phyloP scores from a whole-genome alignment of 2,329 filamentous ascomycete species.

The Pseudogymnoascus sp. region DNA sequence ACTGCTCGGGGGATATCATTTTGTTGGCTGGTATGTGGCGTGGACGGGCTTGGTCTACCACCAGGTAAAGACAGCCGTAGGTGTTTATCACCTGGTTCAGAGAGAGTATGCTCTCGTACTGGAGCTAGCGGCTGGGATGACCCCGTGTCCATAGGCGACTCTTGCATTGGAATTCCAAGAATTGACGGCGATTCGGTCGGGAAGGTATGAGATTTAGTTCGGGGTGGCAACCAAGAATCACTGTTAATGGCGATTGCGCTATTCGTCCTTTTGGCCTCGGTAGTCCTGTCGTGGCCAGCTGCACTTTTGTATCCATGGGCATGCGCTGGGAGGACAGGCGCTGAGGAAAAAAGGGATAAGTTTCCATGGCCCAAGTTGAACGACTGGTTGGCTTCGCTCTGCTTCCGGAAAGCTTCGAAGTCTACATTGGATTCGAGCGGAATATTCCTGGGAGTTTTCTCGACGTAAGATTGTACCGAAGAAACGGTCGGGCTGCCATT shows the following conservation, averaged over 20 bases:
- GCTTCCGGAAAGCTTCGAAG: conserved; percentile 71
- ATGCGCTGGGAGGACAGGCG: conserved; percentile 15
- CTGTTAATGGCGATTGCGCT: neutral
- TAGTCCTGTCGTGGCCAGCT: neutral
- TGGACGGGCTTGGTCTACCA: conserved; percentile 37
- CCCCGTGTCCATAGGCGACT: conserved; percentile 40
- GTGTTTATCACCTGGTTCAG: conserved; percentile 41
- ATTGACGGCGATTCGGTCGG: conserved; percentile 24
- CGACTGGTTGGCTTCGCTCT: conserved; percentile 57
- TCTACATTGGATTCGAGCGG: conserved; percentile 70
- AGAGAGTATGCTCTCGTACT: conserved; percentile 20
- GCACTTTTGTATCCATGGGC: conserved; percentile 10
- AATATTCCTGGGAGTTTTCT: conserved; percentile 60
- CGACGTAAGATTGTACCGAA: conserved; percentile 61
- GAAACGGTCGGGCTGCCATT: conserved; percentile 71
- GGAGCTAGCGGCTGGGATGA: conserved; percentile 24
- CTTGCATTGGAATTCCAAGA: conserved; percentile 38
- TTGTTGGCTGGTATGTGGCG: conserved; percentile 26
- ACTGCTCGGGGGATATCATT: conserved; percentile 34
- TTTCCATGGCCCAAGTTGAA: conserved; percentile 39
- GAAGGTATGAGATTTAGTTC: neutral
- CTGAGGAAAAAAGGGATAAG: conserved; percentile 40
- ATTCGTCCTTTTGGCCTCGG: neutral
- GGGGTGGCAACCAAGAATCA: neutral
- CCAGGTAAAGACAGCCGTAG: conserved; percentile 48